Conservation (phyloP, 2,329 filamentous ascomycete genomes). For the Aureobasidium sp. region DNA sequence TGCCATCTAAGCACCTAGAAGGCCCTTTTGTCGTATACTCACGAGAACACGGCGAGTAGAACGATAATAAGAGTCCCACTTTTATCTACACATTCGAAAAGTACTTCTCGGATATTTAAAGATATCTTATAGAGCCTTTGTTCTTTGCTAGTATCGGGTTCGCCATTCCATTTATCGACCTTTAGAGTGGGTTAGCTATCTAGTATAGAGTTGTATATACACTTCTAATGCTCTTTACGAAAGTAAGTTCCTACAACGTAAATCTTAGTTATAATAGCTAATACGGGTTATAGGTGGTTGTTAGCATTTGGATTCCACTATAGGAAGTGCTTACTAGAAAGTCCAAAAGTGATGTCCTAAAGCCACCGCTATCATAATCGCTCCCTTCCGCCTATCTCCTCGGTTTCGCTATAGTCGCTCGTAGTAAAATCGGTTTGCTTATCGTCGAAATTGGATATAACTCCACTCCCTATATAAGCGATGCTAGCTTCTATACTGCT, state of each 20-base stretch:
- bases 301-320: slow-evolving; percentile 16
- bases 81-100: slow-evolving; percentile 26
- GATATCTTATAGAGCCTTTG: slow-evolving; percentile 22
- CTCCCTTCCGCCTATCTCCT: slow-evolving; percentile 13
- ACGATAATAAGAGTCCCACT: slow-evolving; percentile 22
- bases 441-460: slow-evolving; percentile 25
- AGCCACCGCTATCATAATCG: neutral
- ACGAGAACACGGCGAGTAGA: slow-evolving; percentile 22
- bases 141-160: slow-evolving; percentile 27
- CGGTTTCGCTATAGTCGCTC: slow-evolving; percentile 23
- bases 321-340: slow-evolving; percentile 1
- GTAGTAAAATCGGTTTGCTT: slow-evolving; percentile 24
- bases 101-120: slow-evolving; percentile 41
- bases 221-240: slow-evolving; percentile 23
- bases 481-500: slow-evolving; percentile 20
- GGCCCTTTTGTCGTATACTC: slow-evolving; percentile 22
- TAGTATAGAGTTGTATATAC: slow-evolving; percentile 24
- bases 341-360: neutral
- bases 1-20: slow-evolving; percentile 20
- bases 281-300: neutral
- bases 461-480: slow-evolving; percentile 21
- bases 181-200: slow-evolving; percentile 23
- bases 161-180: slow-evolving; percentile 23
- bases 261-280: too few relatives aligned
- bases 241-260: too few relatives aligned